Evolutionary conservation across 768 basidiomycete species (phyloP).

Genomic region (Amanita brunnescens): DNA sequence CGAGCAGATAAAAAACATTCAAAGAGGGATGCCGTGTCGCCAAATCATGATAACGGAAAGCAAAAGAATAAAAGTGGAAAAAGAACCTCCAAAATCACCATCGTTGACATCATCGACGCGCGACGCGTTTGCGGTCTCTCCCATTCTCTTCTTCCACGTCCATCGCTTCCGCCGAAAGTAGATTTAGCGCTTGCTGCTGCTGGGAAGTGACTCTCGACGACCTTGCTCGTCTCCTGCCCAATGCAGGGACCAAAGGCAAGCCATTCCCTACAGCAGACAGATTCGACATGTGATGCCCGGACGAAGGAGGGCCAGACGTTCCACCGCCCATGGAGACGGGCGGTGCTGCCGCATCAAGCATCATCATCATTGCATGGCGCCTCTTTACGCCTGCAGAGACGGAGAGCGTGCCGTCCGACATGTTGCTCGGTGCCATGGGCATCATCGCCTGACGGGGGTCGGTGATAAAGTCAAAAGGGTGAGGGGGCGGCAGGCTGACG

Average conservation of each 20-base stretch:
- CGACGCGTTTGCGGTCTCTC: conserved; percentile 66
- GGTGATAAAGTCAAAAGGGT: conserved; percentile 16
- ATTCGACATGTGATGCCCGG: conserved; percentile 11
- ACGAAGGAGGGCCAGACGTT: background rate
- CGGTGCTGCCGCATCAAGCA: conserved; percentile 48
- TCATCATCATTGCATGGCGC: conserved; percentile 72
- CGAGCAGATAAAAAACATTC: no score
- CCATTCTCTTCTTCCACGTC: conserved; percentile 65
- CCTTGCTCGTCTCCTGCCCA: conserved; percentile 48
- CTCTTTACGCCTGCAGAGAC: conserved; percentile 59
- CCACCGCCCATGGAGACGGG: conserved; percentile 28
- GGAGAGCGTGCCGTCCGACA: conserved; percentile 29
- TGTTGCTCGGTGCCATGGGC: conserved; percentile 7
- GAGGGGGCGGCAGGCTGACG: conserved; percentile 12
- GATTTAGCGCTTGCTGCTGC: conserved; percentile 27
- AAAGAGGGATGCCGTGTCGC: no score
- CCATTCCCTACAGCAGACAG: conserved; percentile 14
- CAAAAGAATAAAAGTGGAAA: no score
- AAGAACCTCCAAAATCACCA: no score
- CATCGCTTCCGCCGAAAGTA: conserved; percentile 44
- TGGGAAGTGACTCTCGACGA: conserved; percentile 21
- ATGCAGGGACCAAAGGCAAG: conserved; percentile 11
- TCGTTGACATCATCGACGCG: conserved; percentile 40
- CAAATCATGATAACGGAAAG: no score
- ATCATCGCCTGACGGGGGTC: conserved; percentile 14